A percentile compares a stretch with the other conserved stretches of the same genome.
Evolutionary conservation across 176 grass and related monocot genomes (phyloP).

Genomic region (Rhynchospora tenuis): DNA sequence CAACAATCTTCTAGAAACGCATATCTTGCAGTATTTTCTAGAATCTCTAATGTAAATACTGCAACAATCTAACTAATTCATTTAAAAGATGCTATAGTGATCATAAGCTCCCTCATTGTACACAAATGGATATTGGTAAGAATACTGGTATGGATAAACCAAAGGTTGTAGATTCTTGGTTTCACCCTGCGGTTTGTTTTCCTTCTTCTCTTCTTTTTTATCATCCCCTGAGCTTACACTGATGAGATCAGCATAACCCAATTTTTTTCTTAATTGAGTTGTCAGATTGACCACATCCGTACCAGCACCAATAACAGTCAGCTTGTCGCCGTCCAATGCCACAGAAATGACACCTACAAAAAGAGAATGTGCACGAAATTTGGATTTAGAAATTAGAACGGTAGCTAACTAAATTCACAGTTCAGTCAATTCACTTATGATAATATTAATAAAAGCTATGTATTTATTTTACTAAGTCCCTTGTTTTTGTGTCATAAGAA

Average conservation of each 20-base stretch:
- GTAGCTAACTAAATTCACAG: neutral
- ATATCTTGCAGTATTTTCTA: neutral
- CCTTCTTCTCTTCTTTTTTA: neutral
- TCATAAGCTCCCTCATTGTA: neutral
- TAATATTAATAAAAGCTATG: neutral
- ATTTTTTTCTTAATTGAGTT: slow-evolving; percentile 30
- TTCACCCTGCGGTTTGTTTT: neutral
- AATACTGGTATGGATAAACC: slow-evolving; percentile 16
- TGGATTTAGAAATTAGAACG: neutral
- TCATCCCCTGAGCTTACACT: slow-evolving; percentile 34
- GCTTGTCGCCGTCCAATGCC: slow-evolving; percentile 42
- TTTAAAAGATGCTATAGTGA: neutral
- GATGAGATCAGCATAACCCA: slow-evolving; percentile 55
- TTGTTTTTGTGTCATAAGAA: neutral
- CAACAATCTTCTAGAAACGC: neutral
- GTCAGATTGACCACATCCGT: slow-evolving; percentile 47
- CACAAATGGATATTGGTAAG: neutral
- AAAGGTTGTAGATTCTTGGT: neutral
- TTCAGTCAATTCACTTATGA: neutral
- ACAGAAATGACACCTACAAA: slow-evolving; percentile 55
- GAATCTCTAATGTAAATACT: neutral
- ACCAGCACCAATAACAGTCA: slow-evolving; percentile 40
- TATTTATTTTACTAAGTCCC: neutral
- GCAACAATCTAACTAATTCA: neutral
- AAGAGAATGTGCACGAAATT: neutral